These are phyloP conservation scores for Colletotrichum plurivorum DNA, from an alignment of 2,329 filamentous ascomycete genomes.

Conservation along the genomic window DNA sequence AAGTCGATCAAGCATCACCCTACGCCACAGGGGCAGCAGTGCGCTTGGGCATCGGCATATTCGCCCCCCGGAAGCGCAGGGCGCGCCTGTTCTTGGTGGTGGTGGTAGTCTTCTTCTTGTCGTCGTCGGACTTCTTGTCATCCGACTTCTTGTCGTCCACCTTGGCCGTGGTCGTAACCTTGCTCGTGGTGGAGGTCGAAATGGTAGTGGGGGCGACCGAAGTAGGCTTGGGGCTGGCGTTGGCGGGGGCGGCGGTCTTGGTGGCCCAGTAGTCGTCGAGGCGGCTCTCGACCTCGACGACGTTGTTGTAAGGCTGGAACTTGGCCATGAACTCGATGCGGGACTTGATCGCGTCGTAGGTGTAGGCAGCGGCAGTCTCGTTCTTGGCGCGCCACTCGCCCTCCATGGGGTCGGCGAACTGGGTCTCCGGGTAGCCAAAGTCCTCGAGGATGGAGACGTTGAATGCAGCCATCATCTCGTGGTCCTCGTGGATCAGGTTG, in stretches of 20 bases:
- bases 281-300: constrained; percentile 47
- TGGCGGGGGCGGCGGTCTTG: constrained; percentile 13
- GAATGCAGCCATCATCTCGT: constrained; percentile 61
- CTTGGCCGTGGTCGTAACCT: constrained; percentile 22
- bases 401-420: constrained; percentile 56
- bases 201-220: neutral
- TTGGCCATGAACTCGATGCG: constrained; percentile 50
- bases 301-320: constrained; percentile 51
- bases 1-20: neutral
- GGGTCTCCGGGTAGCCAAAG: constrained; percentile 55
- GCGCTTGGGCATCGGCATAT: constrained; percentile 28
- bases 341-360: constrained; percentile 45
- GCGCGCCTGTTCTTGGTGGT: constrained; percentile 23
- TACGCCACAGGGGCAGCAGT: constrained; percentile 16
- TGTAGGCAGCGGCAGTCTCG: constrained; percentile 46
- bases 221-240: neutral
- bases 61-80: constrained; percentile 21
- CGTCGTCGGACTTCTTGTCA: neutral
- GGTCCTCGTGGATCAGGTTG: constrained; percentile 59
- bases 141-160: constrained; percentile 10
- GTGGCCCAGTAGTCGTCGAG: constrained; percentile 51
- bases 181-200: constrained; percentile 9
- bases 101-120: constrained; percentile 19
- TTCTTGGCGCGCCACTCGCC: constrained; percentile 50
- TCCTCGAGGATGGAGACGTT: constrained; percentile 54